A percentile compares a stretch with the other conserved stretches of the same genome.
These are phyloP conservation scores for Tolypocladium ovalisporum DNA, from an alignment of 2,329 filamentous ascomycete species.

Conservation along the genomic window DNA sequence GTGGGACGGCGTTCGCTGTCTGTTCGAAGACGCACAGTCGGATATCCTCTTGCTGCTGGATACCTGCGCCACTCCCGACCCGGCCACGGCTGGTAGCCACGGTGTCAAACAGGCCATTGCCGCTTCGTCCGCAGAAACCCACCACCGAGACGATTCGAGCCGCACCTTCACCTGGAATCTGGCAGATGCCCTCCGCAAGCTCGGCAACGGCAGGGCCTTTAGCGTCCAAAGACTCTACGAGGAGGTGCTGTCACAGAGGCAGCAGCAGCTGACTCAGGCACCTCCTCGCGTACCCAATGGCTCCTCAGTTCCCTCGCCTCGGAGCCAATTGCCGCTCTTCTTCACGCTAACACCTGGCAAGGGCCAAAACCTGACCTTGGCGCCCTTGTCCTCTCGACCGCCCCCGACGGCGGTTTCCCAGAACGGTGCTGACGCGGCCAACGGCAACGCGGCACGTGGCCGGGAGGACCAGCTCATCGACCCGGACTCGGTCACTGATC, in stretches of 20 bases:
- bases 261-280: constrained; percentile 30
- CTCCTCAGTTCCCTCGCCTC: constrained; percentile 19
- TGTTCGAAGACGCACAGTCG: constrained; percentile 51
- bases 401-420: constrained; percentile 13
- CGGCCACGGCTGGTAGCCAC: constrained; percentile 36
- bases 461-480: constrained; percentile 32
- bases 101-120: constrained; percentile 54
- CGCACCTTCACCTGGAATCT: constrained; percentile 49
- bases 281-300: constrained; percentile 34
- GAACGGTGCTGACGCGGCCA: constrained; percentile 14
- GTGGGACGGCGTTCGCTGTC: constrained; percentile 51
- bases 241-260: constrained; percentile 36
- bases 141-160: constrained; percentile 29
- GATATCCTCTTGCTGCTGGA: constrained; percentile 54
- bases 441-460: constrained; percentile 10
- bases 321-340: constrained; percentile 35
- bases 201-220: constrained; percentile 44
- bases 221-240: constrained; percentile 45
- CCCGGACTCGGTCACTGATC: constrained; percentile 36
- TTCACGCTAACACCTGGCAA: constrained; percentile 46
- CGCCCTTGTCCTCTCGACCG: constrained; percentile 28
- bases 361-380: constrained; percentile 40
- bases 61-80: constrained; percentile 46
- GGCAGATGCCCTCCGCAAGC: constrained; percentile 41
- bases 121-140: constrained; percentile 42